A percentile compares a stretch with the other conserved stretches of the same genome.
These are phyloP conservation scores for Monosporascus cannonballus DNA, from an alignment of 2,329 filamentous ascomycete species.

Conservation along the genomic window DNA sequence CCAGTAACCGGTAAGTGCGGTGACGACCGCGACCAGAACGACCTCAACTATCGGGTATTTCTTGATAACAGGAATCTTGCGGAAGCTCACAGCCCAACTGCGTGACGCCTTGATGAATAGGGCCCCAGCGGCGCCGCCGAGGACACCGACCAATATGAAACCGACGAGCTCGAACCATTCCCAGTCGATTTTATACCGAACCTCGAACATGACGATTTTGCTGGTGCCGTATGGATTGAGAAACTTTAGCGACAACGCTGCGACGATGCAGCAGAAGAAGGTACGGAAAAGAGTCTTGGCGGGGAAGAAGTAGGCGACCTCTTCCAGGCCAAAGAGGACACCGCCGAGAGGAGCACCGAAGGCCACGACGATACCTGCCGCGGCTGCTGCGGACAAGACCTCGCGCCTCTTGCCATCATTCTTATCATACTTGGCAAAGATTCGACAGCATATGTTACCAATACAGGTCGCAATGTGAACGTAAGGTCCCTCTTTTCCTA, in stretches of 20 bases:
- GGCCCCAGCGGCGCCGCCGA: slow-evolving; percentile 80
- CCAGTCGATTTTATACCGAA: slow-evolving; percentile 88
- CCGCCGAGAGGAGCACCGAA: slow-evolving; percentile 86
- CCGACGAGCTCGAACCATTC: slow-evolving; percentile 82
- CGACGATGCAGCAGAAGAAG: slow-evolving; percentile 96
- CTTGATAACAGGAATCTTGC: slow-evolving; percentile 75
- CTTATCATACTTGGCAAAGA: slow-evolving; percentile 89
- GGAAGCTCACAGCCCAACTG: slow-evolving; percentile 83
- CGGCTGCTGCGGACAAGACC: slow-evolving; percentile 86
- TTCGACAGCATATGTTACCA: slow-evolving; percentile 87
- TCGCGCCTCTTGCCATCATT: slow-evolving; percentile 95
- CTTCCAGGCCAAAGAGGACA: slow-evolving; percentile 88
- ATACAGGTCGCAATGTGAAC: slow-evolving; percentile 97
- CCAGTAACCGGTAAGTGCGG: slow-evolving; percentile 86
- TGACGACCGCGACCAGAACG: slow-evolving; percentile 76
- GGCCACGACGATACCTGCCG: slow-evolving; percentile 86
- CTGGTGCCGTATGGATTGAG: slow-evolving; percentile 92
- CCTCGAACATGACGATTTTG: slow-evolving; percentile 95
- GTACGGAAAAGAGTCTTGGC: slow-evolving; percentile 95
- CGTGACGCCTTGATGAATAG: slow-evolving; percentile 95
- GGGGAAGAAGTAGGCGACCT: slow-evolving; percentile 96
- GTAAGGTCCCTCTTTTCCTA: slow-evolving; percentile 92
- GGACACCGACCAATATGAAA: slow-evolving; percentile 79
- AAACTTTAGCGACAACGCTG: slow-evolving; percentile 87
- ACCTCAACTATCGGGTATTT: slow-evolving; percentile 81